A percentile compares a stretch with the other conserved stretches of the same genome.
Conservation (phyloP, 768 basidiomycete species). For the Lactifluus piperatus region DNA sequence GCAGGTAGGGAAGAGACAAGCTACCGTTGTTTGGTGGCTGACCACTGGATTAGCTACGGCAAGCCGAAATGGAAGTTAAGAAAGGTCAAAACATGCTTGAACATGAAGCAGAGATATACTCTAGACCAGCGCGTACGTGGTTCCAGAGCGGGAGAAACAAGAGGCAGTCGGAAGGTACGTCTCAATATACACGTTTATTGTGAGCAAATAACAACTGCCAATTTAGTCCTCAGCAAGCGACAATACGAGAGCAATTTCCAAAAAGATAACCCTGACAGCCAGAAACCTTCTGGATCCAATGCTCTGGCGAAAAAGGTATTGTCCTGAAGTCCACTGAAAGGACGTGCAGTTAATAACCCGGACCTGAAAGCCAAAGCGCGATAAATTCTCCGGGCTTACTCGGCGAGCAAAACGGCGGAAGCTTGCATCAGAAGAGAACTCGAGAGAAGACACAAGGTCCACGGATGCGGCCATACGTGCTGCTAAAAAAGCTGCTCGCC, state of each 20-base stretch:
- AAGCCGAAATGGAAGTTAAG: slow-evolving; percentile 91
- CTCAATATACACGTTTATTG: neutral
- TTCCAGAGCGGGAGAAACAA: slow-evolving; percentile 89
- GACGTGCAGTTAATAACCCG: neutral
- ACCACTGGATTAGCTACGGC: slow-evolving; percentile 48
- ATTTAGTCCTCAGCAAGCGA: slow-evolving; percentile 63
- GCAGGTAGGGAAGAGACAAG: slow-evolving; percentile 39
- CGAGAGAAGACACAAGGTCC: slow-evolving; percentile 46
- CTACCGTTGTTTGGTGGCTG: slow-evolving; percentile 12
- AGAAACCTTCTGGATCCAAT: slow-evolving; percentile 25
- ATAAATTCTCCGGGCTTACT: slow-evolving; percentile 77
- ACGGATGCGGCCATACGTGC: slow-evolving; percentile 73
- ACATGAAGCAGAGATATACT: slow-evolving; percentile 86
- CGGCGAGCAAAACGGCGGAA: slow-evolving; percentile 83
- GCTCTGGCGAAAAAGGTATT: slow-evolving; percentile 30
- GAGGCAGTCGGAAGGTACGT: slow-evolving; percentile 62
- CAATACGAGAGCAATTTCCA: slow-evolving; percentile 54
- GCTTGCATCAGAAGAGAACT: slow-evolving; percentile 75
- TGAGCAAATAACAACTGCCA: neutral
- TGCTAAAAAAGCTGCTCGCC: slow-evolving; percentile 72
- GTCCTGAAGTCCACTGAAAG: neutral
- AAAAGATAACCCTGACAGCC: slow-evolving; percentile 30
- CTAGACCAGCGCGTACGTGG: slow-evolving; percentile 95
- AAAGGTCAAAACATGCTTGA: slow-evolving; percentile 96
- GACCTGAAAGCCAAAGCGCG: slow-evolving; percentile 53